phyloP scores from a whole-genome alignment of 257 asterid genomes.

The Ajuga chamaepitys region DNA sequence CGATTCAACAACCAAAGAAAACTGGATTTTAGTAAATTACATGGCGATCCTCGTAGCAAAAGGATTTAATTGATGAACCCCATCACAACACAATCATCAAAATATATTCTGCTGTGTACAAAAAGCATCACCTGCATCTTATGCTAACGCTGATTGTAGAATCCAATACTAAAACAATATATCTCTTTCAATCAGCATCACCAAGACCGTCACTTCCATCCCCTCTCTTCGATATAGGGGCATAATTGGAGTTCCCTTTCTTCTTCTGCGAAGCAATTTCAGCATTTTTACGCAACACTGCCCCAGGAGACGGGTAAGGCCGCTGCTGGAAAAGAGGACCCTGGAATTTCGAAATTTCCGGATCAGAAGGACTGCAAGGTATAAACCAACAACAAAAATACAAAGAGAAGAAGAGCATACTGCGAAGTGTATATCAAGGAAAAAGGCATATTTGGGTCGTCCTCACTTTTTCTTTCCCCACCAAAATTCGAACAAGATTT shows the following conservation, averaged over 20 bases:
- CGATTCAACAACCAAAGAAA: no score
- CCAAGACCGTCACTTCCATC: conserved; percentile 98
- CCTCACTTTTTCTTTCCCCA: no score
- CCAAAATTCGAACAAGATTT: no score
- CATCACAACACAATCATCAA: no score
- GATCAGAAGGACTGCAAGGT: not conserved
- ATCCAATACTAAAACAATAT: not conserved
- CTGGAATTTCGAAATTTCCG: conserved; percentile 37
- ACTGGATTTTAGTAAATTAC: no score
- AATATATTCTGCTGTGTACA: not conserved
- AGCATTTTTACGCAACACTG: conserved; percentile 89
- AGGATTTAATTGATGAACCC: no score
- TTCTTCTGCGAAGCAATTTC: conserved; percentile 86
- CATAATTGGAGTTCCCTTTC: conserved; percentile 39
- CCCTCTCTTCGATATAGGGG: conserved; percentile 91
- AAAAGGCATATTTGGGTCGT: not conserved
- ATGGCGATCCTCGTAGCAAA: no score
- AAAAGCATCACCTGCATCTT: no score
- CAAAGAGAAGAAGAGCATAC: not conserved
- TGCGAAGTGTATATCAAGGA: not conserved
- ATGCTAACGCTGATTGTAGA: not conserved
- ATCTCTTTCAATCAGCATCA: conserved; percentile 60
- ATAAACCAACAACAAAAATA: not conserved
- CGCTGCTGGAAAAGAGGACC: conserved; percentile 99
- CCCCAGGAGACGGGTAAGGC: conserved; percentile 96